These are phyloP conservation scores for Oxytropis ochrocephala DNA, from an alignment of 306 rosid genomes.

Conservation along the genomic window DNA sequence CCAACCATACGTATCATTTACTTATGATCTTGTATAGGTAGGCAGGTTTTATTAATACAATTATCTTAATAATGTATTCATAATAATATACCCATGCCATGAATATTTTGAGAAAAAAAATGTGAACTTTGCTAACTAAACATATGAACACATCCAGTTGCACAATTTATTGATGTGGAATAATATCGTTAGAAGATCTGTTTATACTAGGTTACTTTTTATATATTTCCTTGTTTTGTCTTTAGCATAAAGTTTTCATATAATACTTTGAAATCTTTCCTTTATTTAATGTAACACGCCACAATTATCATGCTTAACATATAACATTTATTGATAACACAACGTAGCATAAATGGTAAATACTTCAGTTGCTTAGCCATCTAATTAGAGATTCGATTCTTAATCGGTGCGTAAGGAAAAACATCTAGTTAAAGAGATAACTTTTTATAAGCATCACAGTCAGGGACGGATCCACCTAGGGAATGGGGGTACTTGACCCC, in stretches of 20 bases:
- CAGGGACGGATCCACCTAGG: no score
- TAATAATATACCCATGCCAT: not conserved
- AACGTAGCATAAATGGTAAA: no score
- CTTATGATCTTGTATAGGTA: not conserved
- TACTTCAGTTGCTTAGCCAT: no score
- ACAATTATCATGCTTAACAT: no score
- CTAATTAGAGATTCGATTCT: no score
- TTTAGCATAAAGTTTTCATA: not conserved
- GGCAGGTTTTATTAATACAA: not conserved
- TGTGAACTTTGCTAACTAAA: not conserved
- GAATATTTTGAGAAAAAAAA: not conserved
- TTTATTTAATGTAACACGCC: not conserved
- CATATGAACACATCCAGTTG: not conserved
- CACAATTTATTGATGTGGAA: not conserved
- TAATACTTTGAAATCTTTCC: not conserved
- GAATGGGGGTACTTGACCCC: no score
- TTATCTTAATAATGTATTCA: not conserved
- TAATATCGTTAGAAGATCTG: not conserved
- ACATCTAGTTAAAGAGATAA: no score
- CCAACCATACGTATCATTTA: constrained; percentile 2
- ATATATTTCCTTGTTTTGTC: not conserved
- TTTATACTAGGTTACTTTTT: not conserved
- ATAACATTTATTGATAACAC: no score
- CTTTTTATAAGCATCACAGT: no score
- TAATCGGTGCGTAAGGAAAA: no score